These are phyloP conservation scores for Spirogloea muscicola DNA, from an alignment of 139 green algal species.

Conservation along the genomic window DNA sequence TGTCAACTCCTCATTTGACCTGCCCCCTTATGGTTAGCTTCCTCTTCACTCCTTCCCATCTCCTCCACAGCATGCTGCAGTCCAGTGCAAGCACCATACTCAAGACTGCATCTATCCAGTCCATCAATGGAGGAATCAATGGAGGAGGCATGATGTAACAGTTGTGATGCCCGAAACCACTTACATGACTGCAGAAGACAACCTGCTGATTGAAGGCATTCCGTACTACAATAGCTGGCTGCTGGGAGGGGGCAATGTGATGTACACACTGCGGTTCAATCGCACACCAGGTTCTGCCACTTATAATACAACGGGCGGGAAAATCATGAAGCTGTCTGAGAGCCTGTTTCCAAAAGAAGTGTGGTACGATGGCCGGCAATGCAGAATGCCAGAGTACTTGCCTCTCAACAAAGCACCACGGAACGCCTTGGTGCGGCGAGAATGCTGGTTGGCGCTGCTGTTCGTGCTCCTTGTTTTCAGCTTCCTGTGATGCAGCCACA, in stretches of 20 bases:
- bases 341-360: slow-evolving; percentile 5
- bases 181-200: slow-evolving; percentile 14
- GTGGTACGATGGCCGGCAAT: slow-evolving; percentile 4
- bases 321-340: not conserved
- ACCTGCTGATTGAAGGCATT: slow-evolving; percentile 15
- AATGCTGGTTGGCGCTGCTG: too few relatives aligned
- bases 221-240: slow-evolving; percentile 20
- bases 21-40: slow-evolving; percentile 6
- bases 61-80: not conserved
- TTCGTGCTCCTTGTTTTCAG: too few relatives aligned
- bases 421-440: too few relatives aligned
- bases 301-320: slow-evolving; percentile 12
- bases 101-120: not conserved
- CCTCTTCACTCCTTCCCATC: not conserved
- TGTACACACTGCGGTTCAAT: slow-evolving; percentile 18
- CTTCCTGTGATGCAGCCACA: too few relatives aligned
- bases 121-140: too few relatives aligned
- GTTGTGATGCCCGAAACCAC: too few relatives aligned
- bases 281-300: slow-evolving; percentile 3
- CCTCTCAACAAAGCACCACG: too few relatives aligned
- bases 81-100: not conserved
- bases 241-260: slow-evolving; percentile 14
- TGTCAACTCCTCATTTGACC: slow-evolving; percentile 7
- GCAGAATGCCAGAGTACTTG: slow-evolving; percentile 29
- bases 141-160: too few relatives aligned